These are phyloP conservation scores for Ophiostoma montium DNA, from an alignment of 2,329 filamentous ascomycete genomes.

Conservation along the genomic window DNA sequence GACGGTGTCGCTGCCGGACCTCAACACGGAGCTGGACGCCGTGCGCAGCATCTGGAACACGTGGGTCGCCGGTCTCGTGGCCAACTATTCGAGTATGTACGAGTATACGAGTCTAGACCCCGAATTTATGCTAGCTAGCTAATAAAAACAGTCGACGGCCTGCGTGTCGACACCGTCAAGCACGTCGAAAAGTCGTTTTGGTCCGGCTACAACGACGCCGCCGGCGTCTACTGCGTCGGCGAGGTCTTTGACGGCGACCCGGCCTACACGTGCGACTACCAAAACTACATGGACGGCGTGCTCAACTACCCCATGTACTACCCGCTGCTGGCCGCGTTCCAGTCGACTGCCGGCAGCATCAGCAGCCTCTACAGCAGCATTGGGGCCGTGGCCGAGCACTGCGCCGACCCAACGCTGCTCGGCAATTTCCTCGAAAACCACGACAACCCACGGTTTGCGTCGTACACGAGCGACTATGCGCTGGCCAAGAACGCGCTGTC, in stretches of 20 bases:
- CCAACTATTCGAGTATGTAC: constrained; percentile 34
- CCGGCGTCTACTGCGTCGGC: constrained; percentile 45
- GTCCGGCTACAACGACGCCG: constrained; percentile 34
- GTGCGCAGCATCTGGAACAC: constrained; percentile 28
- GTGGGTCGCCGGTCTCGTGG: constrained; percentile 46
- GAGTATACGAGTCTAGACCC: no score
- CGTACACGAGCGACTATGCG: constrained; percentile 34
- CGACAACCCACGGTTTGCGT: constrained; percentile 40
- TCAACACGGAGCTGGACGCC: constrained; percentile 36
- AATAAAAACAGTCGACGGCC: constrained; percentile 27
- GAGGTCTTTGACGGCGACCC: constrained; percentile 44
- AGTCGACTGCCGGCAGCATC: constrained; percentile 21
- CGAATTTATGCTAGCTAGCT: no score
- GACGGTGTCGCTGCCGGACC: constrained; percentile 46
- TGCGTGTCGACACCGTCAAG: constrained; percentile 48
- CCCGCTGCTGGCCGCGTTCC: constrained; percentile 24
- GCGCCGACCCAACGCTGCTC: constrained; percentile 30
- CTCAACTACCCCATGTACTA: constrained; percentile 42
- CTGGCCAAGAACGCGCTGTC: constrained; percentile 47
- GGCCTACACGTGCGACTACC: constrained; percentile 36
- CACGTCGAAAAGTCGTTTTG: constrained; percentile 47
- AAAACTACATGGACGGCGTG: constrained; percentile 38
- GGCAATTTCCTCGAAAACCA: constrained; percentile 46
- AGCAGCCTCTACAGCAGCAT: constrained; percentile 26
- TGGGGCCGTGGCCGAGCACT: constrained; percentile 21